Percentiles rank a stretch among this genome's conserved stretches.
Evolutionary conservation across 164 flowering plant species (phyloP).

Genomic region (Sextonia rubra): DNA sequence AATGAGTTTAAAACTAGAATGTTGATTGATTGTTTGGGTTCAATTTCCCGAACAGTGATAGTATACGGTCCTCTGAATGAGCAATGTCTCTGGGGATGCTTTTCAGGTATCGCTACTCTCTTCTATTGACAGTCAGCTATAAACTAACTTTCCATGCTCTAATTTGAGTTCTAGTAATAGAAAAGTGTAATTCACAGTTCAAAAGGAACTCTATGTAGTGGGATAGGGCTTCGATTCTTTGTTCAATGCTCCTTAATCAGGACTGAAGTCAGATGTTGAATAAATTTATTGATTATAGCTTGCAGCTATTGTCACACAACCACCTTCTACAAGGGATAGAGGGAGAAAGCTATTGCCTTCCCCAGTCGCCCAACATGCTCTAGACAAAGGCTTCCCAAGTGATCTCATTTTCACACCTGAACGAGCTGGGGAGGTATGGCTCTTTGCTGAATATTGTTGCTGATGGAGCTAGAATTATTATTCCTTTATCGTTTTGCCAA

Average conservation of each 20-base stretch:
- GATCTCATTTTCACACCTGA: conserved; percentile 87
- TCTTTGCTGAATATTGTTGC: neutral
- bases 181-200: too few species aligned
- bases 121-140: too few species aligned
- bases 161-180: too few species aligned
- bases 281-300: conserved; percentile 41
- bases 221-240: too few species aligned
- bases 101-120: too few species aligned
- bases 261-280: neutral
- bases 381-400: conserved; percentile 68
- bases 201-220: too few species aligned
- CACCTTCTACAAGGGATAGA: conserved; percentile 76
- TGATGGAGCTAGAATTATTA: too few species aligned
- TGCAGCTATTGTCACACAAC: conserved; percentile 94
- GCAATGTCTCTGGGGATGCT: too few species aligned
- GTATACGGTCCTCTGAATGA: too few species aligned
- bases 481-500: neutral
- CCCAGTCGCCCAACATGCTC: conserved; percentile 81
- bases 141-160: too few species aligned
- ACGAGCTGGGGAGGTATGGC: conserved; percentile 79
- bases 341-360: conserved; percentile 83
- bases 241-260: too few species aligned
- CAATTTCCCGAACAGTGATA: neutral
- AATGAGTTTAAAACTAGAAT: neutral
- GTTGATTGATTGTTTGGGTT: neutral